phyloP scores from a whole-genome alignment of 2,329 filamentous ascomycete species.

The Aspergillus sp. region DNA sequence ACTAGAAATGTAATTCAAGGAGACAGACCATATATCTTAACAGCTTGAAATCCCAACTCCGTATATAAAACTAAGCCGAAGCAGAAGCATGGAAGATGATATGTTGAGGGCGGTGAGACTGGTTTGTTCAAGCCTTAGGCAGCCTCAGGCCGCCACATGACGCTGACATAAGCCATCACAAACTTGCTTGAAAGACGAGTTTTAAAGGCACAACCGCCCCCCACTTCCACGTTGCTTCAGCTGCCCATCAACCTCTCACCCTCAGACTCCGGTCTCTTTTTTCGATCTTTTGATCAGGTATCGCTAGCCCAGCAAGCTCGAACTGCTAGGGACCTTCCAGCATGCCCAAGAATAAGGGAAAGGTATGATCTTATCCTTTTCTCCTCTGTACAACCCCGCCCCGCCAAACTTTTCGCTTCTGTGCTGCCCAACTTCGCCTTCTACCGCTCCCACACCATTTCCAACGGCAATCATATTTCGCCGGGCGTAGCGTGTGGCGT shows the following conservation, averaged over 20 bases:
- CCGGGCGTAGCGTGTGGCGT: not conserved
- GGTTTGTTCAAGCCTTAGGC: conserved; percentile 31
- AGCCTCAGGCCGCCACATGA: conserved; percentile 34
- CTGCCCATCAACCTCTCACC: conserved; percentile 22
- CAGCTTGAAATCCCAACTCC: not conserved
- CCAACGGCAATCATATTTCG: conserved; percentile 1
- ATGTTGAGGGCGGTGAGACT: conserved; percentile 21
- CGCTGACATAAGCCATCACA: conserved; percentile 20
- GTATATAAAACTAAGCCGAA: not conserved
- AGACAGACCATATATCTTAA: not conserved
- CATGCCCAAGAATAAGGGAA: conserved; percentile 99
- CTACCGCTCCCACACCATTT: conserved; percentile 22
- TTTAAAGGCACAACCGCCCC: conserved; percentile 26
- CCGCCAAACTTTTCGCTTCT: conserved; percentile 21
- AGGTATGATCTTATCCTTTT: conserved; percentile 63
- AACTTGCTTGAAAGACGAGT: conserved; percentile 27
- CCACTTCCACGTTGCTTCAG: conserved; percentile 23
- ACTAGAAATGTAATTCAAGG: not conserved
- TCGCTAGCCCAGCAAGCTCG: conserved; percentile 23
- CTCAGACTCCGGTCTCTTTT: conserved; percentile 18
- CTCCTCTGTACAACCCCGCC: conserved; percentile 22
- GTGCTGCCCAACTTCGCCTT: conserved; percentile 21
- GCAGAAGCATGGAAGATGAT: not conserved
- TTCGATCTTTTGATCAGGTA: conserved; percentile 19
- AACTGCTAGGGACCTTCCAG: conserved; percentile 48